A percentile compares a stretch with the other conserved stretches of the same genome.
These are phyloP conservation scores for Eucalyptus brandiana DNA, from an alignment of 345 rosid species.

Conservation along the genomic window DNA sequence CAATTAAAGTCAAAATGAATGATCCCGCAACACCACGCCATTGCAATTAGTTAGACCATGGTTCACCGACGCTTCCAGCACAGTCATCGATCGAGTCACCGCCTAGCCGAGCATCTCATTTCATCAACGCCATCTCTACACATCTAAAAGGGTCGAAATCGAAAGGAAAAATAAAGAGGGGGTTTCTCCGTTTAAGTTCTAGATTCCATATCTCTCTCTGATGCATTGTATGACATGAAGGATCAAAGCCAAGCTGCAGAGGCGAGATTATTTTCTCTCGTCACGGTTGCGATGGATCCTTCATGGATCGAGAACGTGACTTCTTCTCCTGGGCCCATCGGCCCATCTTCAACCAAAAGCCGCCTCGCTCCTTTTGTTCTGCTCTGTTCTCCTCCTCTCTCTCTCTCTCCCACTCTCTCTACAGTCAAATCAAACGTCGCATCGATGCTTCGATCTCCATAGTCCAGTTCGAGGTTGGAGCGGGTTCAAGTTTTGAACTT, in stretches of 20 bases:
- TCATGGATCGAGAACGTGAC: neutral
- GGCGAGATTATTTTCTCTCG: neutral
- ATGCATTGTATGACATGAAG: neutral
- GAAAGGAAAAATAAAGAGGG: neutral
- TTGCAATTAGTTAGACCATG: neutral
- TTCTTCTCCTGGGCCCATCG: neutral
- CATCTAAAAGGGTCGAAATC: neutral
- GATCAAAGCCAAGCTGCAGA: neutral
- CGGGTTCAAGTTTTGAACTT: neutral
- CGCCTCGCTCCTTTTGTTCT: neutral
- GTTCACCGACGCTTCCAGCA: neutral
- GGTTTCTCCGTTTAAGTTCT: neutral
- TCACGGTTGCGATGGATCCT: neutral
- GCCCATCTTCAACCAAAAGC: neutral
- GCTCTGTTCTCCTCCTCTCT: neutral
- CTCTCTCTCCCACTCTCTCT: neutral
- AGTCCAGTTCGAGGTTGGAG: neutral
- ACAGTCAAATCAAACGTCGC: neutral
- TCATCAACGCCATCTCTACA: neutral
- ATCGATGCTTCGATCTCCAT: neutral
- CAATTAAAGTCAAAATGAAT: neutral
- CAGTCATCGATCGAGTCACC: neutral
- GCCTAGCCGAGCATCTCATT: neutral
- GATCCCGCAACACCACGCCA: neutral
- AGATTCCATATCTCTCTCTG: neutral